These are phyloP conservation scores for Ostreobium quekettii DNA, from an alignment of 139 green algal genomes.

Conservation along the genomic window DNA sequence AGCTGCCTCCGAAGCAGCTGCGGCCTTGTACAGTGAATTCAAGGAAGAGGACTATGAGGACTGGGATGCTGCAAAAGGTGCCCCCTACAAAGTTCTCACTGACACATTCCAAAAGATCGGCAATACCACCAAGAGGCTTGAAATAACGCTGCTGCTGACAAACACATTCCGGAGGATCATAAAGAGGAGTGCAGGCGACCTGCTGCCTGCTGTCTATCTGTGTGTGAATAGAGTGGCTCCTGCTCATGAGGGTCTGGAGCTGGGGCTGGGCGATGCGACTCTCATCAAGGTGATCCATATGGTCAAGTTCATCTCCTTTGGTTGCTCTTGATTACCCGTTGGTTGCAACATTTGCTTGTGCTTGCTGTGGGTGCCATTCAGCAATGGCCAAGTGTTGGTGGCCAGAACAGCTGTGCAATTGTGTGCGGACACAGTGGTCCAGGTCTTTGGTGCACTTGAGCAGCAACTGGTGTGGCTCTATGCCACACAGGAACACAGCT, in stretches of 20 bases:
- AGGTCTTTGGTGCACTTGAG: no score
- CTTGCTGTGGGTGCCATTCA: no score
- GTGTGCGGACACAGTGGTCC: no score
- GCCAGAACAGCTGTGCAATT: no score
- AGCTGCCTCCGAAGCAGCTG: slow-evolving; percentile 26
- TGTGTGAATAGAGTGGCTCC: slow-evolving; percentile 82
- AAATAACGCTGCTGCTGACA: slow-evolving; percentile 59
- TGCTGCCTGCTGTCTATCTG: slow-evolving; percentile 86
- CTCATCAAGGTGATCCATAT: slow-evolving; percentile 79
- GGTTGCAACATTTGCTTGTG: no score
- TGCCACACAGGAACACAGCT: no score
- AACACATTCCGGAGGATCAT: slow-evolving; percentile 76
- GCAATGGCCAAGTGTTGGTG: no score
- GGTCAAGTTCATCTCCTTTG: no score
- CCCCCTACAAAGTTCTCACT: slow-evolving; percentile 73
- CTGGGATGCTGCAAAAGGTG: slow-evolving; percentile 52
- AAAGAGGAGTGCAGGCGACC: slow-evolving; percentile 58
- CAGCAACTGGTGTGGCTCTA: no score
- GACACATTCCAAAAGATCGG: slow-evolving; percentile 66
- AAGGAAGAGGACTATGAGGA: slow-evolving; percentile 28
- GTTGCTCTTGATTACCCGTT: no score
- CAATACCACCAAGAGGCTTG: slow-evolving; percentile 49
- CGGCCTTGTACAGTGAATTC: slow-evolving; percentile 37
- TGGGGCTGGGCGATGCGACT: slow-evolving; percentile 89
- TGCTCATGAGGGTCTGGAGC: slow-evolving; percentile 83